phyloP scores from a whole-genome alignment of 495 filamentous ascomycete genomes.

The Neurospora sublineolata region DNA sequence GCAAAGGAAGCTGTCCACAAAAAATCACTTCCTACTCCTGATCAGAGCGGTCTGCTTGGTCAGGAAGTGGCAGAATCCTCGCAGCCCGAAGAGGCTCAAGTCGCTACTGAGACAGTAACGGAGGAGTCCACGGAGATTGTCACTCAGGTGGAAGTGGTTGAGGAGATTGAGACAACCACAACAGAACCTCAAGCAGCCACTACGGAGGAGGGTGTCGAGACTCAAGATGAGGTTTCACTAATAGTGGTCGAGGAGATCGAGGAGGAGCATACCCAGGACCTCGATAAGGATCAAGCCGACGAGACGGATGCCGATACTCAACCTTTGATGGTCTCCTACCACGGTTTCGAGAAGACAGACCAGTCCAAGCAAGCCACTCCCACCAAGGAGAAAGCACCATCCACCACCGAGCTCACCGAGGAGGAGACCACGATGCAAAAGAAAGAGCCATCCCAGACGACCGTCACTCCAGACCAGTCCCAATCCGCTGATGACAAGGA shows the following conservation, averaged over 20 bases:
- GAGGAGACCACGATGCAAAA: conserved; percentile 7
- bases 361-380: background rate
- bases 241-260: background rate
- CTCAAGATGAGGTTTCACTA: conserved; percentile 2
- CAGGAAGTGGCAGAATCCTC: background rate
- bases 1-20: background rate
- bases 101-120: background rate
- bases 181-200: background rate
- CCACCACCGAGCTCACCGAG: conserved; percentile 1
- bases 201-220: background rate
- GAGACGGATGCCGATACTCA: background rate
- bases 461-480: background rate
- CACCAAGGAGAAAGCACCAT: background rate
- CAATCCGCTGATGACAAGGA: background rate
- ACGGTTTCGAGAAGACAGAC: conserved; percentile 1
- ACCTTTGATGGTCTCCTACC: background rate
- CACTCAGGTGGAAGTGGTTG: background rate
- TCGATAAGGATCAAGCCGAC: background rate
- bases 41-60: background rate
- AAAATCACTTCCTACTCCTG: background rate
- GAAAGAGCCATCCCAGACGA: background rate
- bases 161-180: background rate
- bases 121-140: background rate
- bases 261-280: background rate
- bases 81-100: background rate